Evolutionary conservation across 768 basidiomycete genomes (phyloP).

Genomic region (Fomitopsis serialis): DNA sequence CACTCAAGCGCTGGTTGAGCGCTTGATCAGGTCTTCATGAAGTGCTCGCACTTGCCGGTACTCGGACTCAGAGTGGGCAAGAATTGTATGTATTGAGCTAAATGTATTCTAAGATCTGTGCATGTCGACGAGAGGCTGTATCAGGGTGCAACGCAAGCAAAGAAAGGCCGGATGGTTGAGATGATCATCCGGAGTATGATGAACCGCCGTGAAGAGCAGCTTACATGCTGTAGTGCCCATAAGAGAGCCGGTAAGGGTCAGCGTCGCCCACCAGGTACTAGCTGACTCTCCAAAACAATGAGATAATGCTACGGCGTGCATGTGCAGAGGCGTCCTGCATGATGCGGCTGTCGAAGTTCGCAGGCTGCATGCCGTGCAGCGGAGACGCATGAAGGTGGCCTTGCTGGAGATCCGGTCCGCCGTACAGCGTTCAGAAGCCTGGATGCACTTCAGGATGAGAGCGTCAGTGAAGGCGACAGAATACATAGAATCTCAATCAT

Average conservation of each 20-base stretch:
- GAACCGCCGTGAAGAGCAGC: too few relatives aligned
- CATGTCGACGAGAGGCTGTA: too few relatives aligned
- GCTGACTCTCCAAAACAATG: constrained; percentile 48
- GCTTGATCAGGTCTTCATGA: too few relatives aligned
- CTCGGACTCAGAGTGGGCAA: too few relatives aligned
- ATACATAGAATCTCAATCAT: background rate
- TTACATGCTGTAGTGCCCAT: constrained; percentile 83
- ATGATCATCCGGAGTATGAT: too few relatives aligned
- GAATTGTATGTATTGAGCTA: too few relatives aligned
- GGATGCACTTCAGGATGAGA: constrained; percentile 48
- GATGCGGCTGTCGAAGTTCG: constrained; percentile 78
- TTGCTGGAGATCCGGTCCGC: constrained; percentile 51
- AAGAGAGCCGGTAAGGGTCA: constrained; percentile 75
- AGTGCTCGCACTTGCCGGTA: too few relatives aligned
- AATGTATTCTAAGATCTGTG: too few relatives aligned
- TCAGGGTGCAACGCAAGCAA: too few relatives aligned
- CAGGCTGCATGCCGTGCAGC: constrained; percentile 46
- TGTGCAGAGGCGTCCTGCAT: constrained; percentile 61
- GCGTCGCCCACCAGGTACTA: constrained; percentile 44
- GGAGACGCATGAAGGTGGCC: constrained; percentile 37
- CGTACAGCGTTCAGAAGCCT: constrained; percentile 89
- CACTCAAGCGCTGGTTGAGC: too few relatives aligned
- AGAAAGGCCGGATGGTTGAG: too few relatives aligned
- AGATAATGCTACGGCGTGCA: constrained; percentile 51
- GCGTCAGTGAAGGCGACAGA: background rate